Evolutionary conservation across 352 stramenopile genomes (phyloP).

Genomic region (Phytophthora tentaculata): DNA sequence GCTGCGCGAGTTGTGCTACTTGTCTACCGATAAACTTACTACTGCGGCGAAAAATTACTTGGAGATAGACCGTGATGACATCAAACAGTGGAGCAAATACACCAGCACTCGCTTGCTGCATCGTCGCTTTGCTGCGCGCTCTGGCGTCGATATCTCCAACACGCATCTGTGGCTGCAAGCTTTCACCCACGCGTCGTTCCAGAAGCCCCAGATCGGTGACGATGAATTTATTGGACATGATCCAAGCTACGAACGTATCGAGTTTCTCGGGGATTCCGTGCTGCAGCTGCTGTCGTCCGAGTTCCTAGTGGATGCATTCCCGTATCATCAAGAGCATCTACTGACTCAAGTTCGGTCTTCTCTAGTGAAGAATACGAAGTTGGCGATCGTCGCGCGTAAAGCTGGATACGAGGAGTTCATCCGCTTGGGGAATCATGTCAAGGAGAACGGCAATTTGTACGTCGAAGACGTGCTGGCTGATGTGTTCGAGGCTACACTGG

Average conservation of each 20-base stretch:
- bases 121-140: slow-evolving; percentile 55
- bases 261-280: slow-evolving; percentile 87
- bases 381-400: slow-evolving; percentile 64
- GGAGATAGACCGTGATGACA: slow-evolving; percentile 54
- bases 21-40: slow-evolving; percentile 64
- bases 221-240: slow-evolving; percentile 76
- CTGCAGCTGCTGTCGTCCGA: slow-evolving; percentile 81
- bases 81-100: slow-evolving; percentile 64
- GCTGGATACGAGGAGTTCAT: slow-evolving; percentile 78
- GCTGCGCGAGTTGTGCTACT: slow-evolving; percentile 59
- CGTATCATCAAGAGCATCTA: slow-evolving; percentile 83
- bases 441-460: slow-evolving; percentile 68
- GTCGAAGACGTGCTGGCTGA: slow-evolving; percentile 81
- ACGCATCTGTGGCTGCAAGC: slow-evolving; percentile 80
- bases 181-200: slow-evolving; percentile 83
- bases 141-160: slow-evolving; percentile 62
- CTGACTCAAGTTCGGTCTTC: slow-evolving; percentile 82
- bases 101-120: slow-evolving; percentile 51
- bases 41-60: slow-evolving; percentile 52
- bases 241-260: slow-evolving; percentile 82
- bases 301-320: slow-evolving; percentile 82
- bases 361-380: slow-evolving; percentile 85
- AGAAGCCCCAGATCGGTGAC: slow-evolving; percentile 68
- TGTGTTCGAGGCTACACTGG: slow-evolving; percentile 81
- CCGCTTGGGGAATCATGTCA: slow-evolving; percentile 67